Evolutionary conservation across 2,329 filamentous ascomycete species (phyloP).

Genomic region (Paecilomyces niveus): DNA sequence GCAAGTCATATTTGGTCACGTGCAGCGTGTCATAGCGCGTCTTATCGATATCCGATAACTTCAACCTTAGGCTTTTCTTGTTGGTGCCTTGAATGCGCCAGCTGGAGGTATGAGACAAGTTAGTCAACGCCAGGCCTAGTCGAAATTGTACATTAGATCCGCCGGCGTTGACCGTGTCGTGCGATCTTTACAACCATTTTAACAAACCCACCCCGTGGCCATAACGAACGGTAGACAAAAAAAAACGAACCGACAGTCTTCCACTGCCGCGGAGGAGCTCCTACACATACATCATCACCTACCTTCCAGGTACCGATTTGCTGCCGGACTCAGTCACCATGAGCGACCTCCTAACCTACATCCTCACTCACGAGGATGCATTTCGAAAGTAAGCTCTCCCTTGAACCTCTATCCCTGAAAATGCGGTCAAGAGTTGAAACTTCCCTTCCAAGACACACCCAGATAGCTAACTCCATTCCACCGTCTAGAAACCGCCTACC

Average conservation of each 20-base stretch:
- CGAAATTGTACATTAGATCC: not conserved
- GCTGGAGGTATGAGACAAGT: not conserved
- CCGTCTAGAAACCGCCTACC: slow-evolving; percentile 61
- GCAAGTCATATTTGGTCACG: not conserved
- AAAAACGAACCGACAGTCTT: not conserved
- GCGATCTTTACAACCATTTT: not conserved
- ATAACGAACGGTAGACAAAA: not conserved
- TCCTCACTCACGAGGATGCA: slow-evolving; percentile 53
- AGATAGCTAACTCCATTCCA: slow-evolving; percentile 7
- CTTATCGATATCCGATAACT: not conserved
- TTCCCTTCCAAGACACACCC: not conserved
- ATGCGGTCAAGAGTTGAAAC: not conserved
- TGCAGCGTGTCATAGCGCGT: not conserved
- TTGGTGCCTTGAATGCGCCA: not conserved
- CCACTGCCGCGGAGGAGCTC: not conserved
- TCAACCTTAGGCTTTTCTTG: not conserved
- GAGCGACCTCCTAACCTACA: slow-evolving; percentile 60
- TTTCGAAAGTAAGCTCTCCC: slow-evolving; percentile 49
- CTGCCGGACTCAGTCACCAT: slow-evolving; percentile 13
- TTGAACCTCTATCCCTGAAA: not conserved
- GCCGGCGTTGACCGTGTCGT: not conserved
- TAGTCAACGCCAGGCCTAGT: not conserved
- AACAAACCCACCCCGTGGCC: not conserved
- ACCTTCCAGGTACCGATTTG: not conserved
- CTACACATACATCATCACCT: not conserved